A percentile compares a stretch with the other conserved stretches of the same genome.
phyloP scores from a whole-genome alignment of 192 early-diverging fungal genomes.

The Coemansia sp. region DNA sequence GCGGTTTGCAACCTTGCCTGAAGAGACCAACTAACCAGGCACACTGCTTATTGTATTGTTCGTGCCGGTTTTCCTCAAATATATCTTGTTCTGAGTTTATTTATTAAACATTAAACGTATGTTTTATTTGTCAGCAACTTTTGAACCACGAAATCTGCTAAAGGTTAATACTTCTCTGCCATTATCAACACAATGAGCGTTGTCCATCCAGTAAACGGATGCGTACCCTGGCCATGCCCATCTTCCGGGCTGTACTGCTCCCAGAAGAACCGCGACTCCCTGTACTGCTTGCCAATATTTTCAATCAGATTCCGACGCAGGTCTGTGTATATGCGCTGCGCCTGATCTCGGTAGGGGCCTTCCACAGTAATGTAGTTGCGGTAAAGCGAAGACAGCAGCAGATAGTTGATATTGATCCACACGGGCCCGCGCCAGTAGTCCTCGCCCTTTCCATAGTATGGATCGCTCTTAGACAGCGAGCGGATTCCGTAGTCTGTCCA shows the following conservation, averaged over 20 bases:
- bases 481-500: slow-evolving; percentile 81
- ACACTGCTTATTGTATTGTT: neutral
- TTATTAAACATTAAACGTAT: neutral
- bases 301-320: slow-evolving; percentile 75
- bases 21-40: slow-evolving; percentile 8
- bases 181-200: slow-evolving; percentile 80
- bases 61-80: neutral
- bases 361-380: slow-evolving; percentile 60
- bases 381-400: slow-evolving; percentile 71
- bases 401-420: slow-evolving; percentile 93
- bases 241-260: slow-evolving; percentile 83
- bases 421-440: slow-evolving; percentile 95
- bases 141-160: neutral
- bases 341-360: slow-evolving; percentile 70
- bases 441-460: slow-evolving; percentile 76
- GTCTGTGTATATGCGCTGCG: slow-evolving; percentile 68
- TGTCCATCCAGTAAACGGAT: slow-evolving; percentile 97
- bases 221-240: slow-evolving; percentile 77
- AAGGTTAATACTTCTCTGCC: slow-evolving; percentile 68
- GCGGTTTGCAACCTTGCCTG: slow-evolving; percentile 58
- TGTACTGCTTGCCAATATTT: slow-evolving; percentile 76
- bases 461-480: slow-evolving; percentile 64
- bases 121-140: neutral
- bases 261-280: slow-evolving; percentile 81
- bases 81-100: neutral